Evolutionary conservation across 2,329 filamentous ascomycete species (phyloP).

Genomic region (Pezicula carpinea): DNA sequence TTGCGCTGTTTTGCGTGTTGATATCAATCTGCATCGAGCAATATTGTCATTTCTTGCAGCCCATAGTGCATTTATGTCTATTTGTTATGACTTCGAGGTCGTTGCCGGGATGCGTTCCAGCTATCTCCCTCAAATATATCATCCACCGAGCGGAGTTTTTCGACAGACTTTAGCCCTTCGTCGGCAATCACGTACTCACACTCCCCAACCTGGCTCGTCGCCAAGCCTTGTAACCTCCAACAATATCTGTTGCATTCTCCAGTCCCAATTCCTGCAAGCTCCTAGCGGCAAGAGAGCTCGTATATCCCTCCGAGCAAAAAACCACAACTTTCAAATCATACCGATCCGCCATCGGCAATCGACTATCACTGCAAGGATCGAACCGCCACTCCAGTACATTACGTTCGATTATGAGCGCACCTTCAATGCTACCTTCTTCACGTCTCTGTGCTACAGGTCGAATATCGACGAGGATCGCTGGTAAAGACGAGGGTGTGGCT

Average conservation of each 20-base stretch:
- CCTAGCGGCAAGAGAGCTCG: conserved; percentile 6
- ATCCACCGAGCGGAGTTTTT: no score
- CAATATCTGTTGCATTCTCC: background rate
- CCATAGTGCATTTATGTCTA: no score
- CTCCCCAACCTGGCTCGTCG: background rate
- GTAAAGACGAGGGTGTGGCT: background rate
- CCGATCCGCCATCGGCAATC: background rate
- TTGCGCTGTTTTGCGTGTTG: no score
- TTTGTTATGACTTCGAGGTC: no score
- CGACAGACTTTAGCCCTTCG: no score
- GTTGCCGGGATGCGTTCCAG: no score
- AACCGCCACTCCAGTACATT: conserved; percentile 8
- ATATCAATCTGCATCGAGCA: no score
- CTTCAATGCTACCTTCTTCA: conserved; percentile 2
- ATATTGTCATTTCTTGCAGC: no score
- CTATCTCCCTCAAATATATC: no score
- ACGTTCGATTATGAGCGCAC: conserved; percentile 5
- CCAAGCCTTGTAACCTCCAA: background rate
- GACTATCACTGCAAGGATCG: conserved; percentile 3
- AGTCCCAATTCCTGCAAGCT: conserved; percentile 4
- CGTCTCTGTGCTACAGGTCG: conserved; percentile 1
- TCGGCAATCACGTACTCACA: background rate
- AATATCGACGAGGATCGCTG: background rate
- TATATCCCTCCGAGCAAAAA: conserved; percentile 7
- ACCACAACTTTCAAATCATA: conserved; percentile 5